These are phyloP conservation scores for Claviceps cyperi DNA, from an alignment of 2,329 filamentous ascomycete genomes.

Conservation along the genomic window DNA sequence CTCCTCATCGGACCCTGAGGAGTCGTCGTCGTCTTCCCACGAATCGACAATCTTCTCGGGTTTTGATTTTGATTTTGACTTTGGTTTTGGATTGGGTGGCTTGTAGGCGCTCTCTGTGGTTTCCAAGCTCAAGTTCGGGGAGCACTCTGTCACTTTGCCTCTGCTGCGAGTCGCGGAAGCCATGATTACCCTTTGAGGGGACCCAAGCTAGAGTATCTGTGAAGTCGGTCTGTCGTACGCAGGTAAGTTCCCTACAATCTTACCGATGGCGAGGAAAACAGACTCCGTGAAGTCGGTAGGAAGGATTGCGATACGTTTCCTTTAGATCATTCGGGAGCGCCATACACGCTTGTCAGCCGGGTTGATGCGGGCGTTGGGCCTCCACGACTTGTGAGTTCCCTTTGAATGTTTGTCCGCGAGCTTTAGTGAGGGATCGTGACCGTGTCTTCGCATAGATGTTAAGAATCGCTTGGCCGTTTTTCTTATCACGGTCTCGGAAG, in stretches of 20 bases:
- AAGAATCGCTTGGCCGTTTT: neutral
- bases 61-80: constrained; percentile 9
- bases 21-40: constrained; percentile 38
- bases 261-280: no score
- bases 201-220: neutral
- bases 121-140: constrained; percentile 19
- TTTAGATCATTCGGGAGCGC: no score
- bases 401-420: neutral
- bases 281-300: no score
- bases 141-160: constrained; percentile 15
- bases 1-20: constrained; percentile 18
- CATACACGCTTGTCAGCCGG: no score
- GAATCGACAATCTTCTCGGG: constrained; percentile 24
- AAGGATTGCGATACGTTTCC: no score
- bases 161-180: constrained; percentile 10
- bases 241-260: neutral
- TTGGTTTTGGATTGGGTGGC: constrained; percentile 5
- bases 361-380: neutral
- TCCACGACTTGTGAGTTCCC: neutral
- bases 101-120: constrained; percentile 6
- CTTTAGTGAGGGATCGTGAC: neutral
- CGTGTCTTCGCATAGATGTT: neutral
- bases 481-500: neutral
- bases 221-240: neutral
- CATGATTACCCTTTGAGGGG: constrained; percentile 8